Evolutionary conservation across 305 asterid genomes (phyloP).

Genomic region (Fraxinus dipetala): DNA sequence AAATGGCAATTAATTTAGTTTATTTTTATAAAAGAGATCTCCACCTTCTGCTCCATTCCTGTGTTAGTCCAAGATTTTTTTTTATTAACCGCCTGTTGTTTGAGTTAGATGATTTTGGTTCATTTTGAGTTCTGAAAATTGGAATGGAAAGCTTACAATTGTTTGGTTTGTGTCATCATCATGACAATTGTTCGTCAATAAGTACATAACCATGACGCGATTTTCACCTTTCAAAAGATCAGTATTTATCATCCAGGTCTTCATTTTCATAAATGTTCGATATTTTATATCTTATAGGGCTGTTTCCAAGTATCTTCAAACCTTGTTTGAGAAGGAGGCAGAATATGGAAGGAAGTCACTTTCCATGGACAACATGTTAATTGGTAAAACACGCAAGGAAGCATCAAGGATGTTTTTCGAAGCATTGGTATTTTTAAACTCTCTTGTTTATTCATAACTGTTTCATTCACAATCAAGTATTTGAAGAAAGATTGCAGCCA

Average conservation of each 20-base stretch:
- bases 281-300: constrained; percentile 55
- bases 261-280: background rate
- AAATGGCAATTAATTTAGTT: background rate
- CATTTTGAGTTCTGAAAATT: background rate
- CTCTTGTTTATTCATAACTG: background rate
- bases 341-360: constrained; percentile 53
- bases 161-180: background rate
- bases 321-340: constrained; percentile 62
- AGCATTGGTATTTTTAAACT: constrained; percentile 57
- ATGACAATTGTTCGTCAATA: background rate
- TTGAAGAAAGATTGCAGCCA: background rate
- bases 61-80: background rate
- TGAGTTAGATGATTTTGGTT: background rate
- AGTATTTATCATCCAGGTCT: background rate
- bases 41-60: background rate
- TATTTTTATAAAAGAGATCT: background rate
- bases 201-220: background rate
- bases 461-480: background rate
- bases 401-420: constrained; percentile 96
- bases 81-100: background rate
- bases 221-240: background rate
- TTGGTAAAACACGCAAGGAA: constrained; percentile 92
- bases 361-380: constrained; percentile 61
- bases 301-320: constrained; percentile 85
- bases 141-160: background rate